Evolutionary conservation across 169 alveolate species (phyloP).

Genomic region (Plasmodium chabaudi): DNA sequence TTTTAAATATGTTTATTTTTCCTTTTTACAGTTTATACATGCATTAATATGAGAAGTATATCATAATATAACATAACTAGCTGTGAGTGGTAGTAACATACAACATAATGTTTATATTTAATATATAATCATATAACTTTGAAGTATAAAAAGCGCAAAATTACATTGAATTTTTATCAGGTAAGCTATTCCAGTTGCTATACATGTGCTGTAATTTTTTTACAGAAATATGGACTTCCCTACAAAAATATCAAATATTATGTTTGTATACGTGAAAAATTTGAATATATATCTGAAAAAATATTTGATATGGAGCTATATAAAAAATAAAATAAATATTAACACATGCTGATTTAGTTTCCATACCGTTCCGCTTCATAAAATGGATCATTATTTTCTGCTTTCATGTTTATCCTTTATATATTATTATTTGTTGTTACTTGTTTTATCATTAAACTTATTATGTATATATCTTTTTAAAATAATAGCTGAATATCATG

Average conservation of each 20-base stretch:
- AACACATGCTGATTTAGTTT: background rate
- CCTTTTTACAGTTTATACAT: background rate
- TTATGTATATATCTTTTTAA: background rate
- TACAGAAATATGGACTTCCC: conserved; percentile 71
- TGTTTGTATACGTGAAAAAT: background rate
- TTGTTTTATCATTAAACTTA: conserved; percentile 3
- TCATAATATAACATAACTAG: too few relatives aligned
- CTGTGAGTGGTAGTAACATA: too few relatives aligned
- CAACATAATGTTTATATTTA: too few relatives aligned
- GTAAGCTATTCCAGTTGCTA: conserved; percentile 52
- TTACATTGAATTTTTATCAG: conserved; percentile 68
- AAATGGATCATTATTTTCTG: conserved; percentile 54
- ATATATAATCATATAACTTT: too few relatives aligned
- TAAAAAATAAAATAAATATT: background rate
- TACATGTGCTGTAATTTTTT: conserved; percentile 45
- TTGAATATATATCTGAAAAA: background rate
- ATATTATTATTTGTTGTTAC: conserved; percentile 5
- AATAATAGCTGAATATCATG: too few relatives aligned
- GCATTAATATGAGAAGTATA: background rate
- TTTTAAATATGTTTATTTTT: background rate
- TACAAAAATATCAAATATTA: conserved; percentile 7
- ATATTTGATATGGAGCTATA: background rate
- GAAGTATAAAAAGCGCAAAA: background rate
- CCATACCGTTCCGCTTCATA: conserved; percentile 68
- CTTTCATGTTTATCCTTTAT: conserved; percentile 23